Base-by-base conservation (phyloP, 2,329 filamentous ascomycete species). In the Nakataea oryzae region DNA sequence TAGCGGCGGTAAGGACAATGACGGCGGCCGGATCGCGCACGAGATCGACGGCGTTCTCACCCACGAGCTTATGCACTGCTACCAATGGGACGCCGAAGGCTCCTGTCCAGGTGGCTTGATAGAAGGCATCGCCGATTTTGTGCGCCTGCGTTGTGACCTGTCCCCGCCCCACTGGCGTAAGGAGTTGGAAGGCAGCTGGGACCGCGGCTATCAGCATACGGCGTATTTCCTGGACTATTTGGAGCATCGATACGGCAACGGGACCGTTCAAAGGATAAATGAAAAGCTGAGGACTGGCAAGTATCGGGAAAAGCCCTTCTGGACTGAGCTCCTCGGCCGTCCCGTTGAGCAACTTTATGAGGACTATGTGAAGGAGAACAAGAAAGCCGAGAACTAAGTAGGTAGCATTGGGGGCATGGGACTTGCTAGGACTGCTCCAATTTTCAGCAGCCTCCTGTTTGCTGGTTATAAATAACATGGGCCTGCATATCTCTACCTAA, bases 51-150 rank as follows among this genome's bases (percentile, higher is more conserved):
- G 95, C 54, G 92, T 97, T 0, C 74, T 97, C 26, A 88, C 89
- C 1, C 93, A 97, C 72, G 93, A 97, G 75, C 87, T 97, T 65
- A 93, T 97, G 17, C 95, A 97, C 76, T 97, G 92, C 75, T 96
- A 89, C 76, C 93, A 97, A 74, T 89, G 90, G 74, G 87, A 91
- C 68, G 88, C 80, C 2, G 77, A 68, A 26, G 80, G 79, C 1
- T 77, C 76, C 5, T 84, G 85, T 56, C 89, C 89, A 0, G 87
- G 87, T 0, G 95, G 95, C 0, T 74, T 97, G 58, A 87, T 96
- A 62, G 93, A 97, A 74, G 93, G 93, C 0, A 85, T 97, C 61
- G 93, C 93, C 26, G 95, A 97, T 75, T 97, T 91, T 84, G 93
- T 97, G 28, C 83, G 93, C 2, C 76, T 97, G 64, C 86, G 85